These are phyloP conservation scores for Saccharomycopsis sp. DNA, from an alignment of 805 yeast genomes.

Conservation along the genomic window DNA sequence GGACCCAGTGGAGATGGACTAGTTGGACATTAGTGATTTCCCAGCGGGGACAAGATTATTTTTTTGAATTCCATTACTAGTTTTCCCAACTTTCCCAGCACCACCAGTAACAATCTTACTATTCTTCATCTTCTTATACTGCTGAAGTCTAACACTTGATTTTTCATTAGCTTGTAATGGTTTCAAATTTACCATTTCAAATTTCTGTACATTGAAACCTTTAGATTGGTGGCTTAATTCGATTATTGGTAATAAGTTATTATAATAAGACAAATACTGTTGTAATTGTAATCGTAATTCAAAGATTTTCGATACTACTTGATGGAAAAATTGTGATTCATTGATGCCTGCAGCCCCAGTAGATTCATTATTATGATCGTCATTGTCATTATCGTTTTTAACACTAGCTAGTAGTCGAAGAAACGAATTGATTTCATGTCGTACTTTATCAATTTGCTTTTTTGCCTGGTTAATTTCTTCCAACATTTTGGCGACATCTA, in stretches of 20 bases:
- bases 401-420: slow-evolving; percentile 13
- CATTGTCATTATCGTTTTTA: slow-evolving; percentile 3
- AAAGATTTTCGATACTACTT: slow-evolving; percentile 14
- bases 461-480: slow-evolving; percentile 14
- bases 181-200: slow-evolving; percentile 7
- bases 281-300: slow-evolving; percentile 10
- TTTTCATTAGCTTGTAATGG: slow-evolving; percentile 1
- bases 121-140: no score
- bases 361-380: background rate
- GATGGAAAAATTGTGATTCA: slow-evolving; percentile 13
- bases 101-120: no score
- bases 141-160: background rate
- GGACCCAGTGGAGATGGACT: no score
- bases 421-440: slow-evolving; percentile 18
- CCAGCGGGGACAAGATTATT: no score
- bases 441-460: slow-evolving; percentile 16
- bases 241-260: slow-evolving; percentile 62
- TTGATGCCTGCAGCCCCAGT: no score
- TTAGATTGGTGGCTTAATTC: slow-evolving; percentile 26
- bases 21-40: no score
- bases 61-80: no score
- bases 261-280: slow-evolving; percentile 30
- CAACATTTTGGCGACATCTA: slow-evolving; percentile 9
- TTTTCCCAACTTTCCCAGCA: no score
- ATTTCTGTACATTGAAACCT: slow-evolving; percentile 16